Base-by-base conservation (phyloP, 495 filamentous ascomycete species). In the Chlorociboria aeruginascens region DNA sequence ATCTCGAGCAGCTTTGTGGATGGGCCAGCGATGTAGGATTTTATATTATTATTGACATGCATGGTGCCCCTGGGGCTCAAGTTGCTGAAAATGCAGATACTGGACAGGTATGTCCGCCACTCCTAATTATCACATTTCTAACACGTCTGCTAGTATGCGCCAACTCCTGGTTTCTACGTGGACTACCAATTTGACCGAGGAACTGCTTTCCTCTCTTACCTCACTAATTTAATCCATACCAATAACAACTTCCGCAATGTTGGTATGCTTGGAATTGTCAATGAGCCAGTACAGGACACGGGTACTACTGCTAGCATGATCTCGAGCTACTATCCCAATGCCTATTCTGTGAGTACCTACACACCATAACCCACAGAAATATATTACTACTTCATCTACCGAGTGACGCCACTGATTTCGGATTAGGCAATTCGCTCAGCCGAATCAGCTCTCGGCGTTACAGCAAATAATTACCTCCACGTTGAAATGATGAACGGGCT, bases 31-130 rank as follows among this genome's bases (percentile, higher is more conserved):
- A 78, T 44, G 62, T 64, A 2, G 74, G 73, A 0, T 48, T 82
- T 36, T 82, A 81, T 56, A 70, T 83, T 46, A 80, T 83, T 40
- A 69, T 82, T 46, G 79, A 80, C 49, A 61, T 81, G 12, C 78
- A 82, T 52, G 78, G 75, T n/a, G 77, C 73, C 1, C 78, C 79
- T 0, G 78, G 73, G 11, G 71, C 73, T 0, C 79, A 83, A 48
- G 59, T 64, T 12, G 46, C 70, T 0, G 40, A 63, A 1, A 69
- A 82, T 39, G 48, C 73, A 8, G 70, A 69, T 53, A 82, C 79
- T 4, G 78, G 77, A 4, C 76, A 79, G 46, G 64, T 65, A 49
- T 32, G 59, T 54, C 25, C 10, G 13, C 38, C 39, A 7, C 16
- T 13, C 8, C 25, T 10, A 25, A 33, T 43, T 16, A 14, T 8